These are phyloP conservation scores for Rhizopus arrhizus DNA, from an alignment of 371 early-diverging fungal genomes.

Conservation along the genomic window DNA sequence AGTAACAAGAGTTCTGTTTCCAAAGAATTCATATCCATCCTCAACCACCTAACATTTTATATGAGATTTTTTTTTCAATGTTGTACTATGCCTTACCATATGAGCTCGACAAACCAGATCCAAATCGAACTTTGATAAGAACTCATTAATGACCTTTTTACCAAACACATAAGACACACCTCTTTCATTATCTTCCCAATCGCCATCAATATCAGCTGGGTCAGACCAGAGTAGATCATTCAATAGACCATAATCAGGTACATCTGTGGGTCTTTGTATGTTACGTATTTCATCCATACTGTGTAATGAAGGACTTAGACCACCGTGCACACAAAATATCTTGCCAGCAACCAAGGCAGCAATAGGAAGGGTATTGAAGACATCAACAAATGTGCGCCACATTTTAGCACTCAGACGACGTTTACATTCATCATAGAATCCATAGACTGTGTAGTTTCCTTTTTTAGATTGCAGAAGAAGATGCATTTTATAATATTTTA, in stretches of 20 bases:
- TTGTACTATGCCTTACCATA: conserved; percentile 63
- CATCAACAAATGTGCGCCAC: conserved; percentile 98
- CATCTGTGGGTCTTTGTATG: conserved; percentile 92
- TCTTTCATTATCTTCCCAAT: conserved; percentile 98
- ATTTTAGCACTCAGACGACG: conserved; percentile 90
- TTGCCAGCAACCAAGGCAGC: conserved; percentile 96
- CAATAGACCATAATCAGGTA: conserved; percentile 92
- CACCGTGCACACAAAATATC: conserved; percentile 99
- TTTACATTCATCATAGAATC: conserved; percentile 65
- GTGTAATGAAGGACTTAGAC: conserved; percentile 69
- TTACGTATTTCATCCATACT: conserved; percentile 92
- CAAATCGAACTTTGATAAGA: conserved; percentile 80
- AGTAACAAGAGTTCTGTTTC: conserved; percentile 89
- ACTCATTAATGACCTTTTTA: conserved; percentile 80
- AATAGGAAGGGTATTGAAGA: conserved; percentile 97
- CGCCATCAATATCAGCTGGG: conserved; percentile 70
- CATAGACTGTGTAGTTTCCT: no score
- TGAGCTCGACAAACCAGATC: conserved; percentile 97
- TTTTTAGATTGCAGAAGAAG: no score
- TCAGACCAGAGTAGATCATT: conserved; percentile 92
- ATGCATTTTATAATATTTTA: no score
- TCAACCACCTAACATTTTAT: conserved; percentile 78
- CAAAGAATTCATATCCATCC: conserved; percentile 98
- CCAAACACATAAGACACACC: conserved; percentile 97
- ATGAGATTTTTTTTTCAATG: not conserved